phyloP scores from a whole-genome alignment of 768 basidiomycete genomes.

The Macrocybe gigantea region DNA sequence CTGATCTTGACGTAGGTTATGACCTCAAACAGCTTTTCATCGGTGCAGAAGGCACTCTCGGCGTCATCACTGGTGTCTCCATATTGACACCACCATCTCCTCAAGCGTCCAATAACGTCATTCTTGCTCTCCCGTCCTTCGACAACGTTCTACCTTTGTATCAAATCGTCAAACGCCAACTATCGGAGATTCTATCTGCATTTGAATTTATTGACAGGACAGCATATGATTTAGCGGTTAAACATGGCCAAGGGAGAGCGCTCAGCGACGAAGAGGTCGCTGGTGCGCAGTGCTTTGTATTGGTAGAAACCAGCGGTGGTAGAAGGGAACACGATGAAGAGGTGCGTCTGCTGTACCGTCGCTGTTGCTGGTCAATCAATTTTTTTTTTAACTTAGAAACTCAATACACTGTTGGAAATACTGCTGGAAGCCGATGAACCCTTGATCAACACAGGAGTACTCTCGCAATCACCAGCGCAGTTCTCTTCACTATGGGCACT shows the following conservation, averaged over 20 bases:
- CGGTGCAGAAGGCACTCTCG: conserved; percentile 94
- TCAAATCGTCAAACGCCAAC: conserved; percentile 68
- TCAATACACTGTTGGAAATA: conserved; percentile 69
- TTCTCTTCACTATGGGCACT: conserved; percentile 88
- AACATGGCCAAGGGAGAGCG: conserved; percentile 76
- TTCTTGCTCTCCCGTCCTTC: conserved; percentile 84
- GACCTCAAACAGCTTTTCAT: conserved; percentile 99
- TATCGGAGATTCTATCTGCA: conserved; percentile 94
- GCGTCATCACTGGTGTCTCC: conserved; percentile 91
- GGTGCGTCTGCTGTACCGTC: conserved; percentile 34
- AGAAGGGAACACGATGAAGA: conserved; percentile 91
- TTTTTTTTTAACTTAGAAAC: conserved; percentile 55
- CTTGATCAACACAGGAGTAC: conserved; percentile 83
- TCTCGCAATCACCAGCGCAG: conserved; percentile 88
- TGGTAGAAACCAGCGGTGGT: conserved; percentile 93
- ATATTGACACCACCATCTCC: conserved; percentile 85
- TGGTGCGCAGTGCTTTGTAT: conserved; percentile 81
- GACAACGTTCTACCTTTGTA: conserved; percentile 84
- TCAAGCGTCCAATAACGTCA: conserved; percentile 84
- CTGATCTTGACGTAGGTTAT: conserved; percentile 56
- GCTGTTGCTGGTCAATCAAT: background rate
- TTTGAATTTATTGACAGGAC: conserved; percentile 95
- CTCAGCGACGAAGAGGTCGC: conserved; percentile 69
- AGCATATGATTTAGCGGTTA: conserved; percentile 77
- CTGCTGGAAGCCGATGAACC: conserved; percentile 69